Base-by-base conservation (phyloP, 1,139 yeast genomes). In the Candida tetrigidarum region DNA sequence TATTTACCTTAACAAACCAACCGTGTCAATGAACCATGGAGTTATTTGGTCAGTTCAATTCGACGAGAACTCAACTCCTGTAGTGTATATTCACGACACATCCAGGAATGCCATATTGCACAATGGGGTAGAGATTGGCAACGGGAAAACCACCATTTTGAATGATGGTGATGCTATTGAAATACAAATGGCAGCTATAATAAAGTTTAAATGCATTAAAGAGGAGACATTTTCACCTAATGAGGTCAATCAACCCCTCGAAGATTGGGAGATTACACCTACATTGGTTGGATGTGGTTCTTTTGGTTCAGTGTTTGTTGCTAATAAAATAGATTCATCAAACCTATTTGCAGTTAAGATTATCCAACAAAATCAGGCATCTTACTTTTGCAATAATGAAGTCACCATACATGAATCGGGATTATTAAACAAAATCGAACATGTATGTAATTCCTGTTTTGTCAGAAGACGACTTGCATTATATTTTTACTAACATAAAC, bases 221-320 rank as follows among this genome's bases (percentile, higher is more conserved):
- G 26, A 18, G n/a, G 33, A 37, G 4, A 14, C 18, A 2, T 6
- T 18, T 2, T 39, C 29, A 25, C 32, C 27, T 28, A 5, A 6
- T 5, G 42, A 34, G 11, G 12, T 22, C 5, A 12, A 23, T 10
- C 37, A 43, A 23, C 26, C 29, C 2, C 25, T 45, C 9, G 56
- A 58, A 4, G 56, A 62, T 8, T 83, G 86, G 84, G 50, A 48
- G 5, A 62, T 81, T 5, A 57, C 73, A 2, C 59, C 70, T 4
- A 67, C 70, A 28, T 54, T 77, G 3, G 58, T 83, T 25, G 89
- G 89, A 0, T 64, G 68, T 36, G 90, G 90, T 0, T 77, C 86
- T 0, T 83, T 81, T 68, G 88, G 88, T 1, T 71, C 74, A 37
- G 86, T 69, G 0, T 59, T 55, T 47, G 57, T 69, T 25, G 68